phyloP scores from a whole-genome alignment of 352 stramenopile species.

The Thraustotheca clavata region DNA sequence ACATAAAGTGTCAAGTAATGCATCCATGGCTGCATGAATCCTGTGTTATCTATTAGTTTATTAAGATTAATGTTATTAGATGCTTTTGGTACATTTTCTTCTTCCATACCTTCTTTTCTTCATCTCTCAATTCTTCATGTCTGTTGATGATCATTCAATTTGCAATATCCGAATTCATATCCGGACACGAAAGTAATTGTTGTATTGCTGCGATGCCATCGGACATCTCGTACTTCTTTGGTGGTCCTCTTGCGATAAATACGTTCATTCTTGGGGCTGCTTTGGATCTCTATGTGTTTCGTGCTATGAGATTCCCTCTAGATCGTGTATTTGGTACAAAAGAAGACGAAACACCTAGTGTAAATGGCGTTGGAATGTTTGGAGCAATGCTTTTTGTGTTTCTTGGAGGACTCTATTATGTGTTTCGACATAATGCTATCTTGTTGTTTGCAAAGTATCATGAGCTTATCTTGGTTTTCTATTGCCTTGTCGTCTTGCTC shows the following conservation, averaged over 20 bases:
- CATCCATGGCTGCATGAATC: neutral
- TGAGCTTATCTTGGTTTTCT: slow-evolving; percentile 48
- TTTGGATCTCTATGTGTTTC: slow-evolving; percentile 55
- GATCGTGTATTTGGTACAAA: slow-evolving; percentile 66
- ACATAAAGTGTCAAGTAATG: slow-evolving; percentile 33
- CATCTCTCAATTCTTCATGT: too few relatives aligned
- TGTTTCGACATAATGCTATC: slow-evolving; percentile 31
- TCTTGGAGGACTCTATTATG: slow-evolving; percentile 54
- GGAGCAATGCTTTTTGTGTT: slow-evolving; percentile 29
- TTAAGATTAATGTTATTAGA: slow-evolving; percentile 1
- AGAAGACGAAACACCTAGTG: slow-evolving; percentile 44
- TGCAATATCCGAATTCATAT: too few relatives aligned
- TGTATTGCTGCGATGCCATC: slow-evolving; percentile 3
- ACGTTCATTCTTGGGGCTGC: slow-evolving; percentile 54
- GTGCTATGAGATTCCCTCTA: slow-evolving; percentile 43
- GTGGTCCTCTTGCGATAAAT: slow-evolving; percentile 57
- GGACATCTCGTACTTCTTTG: slow-evolving; percentile 57
- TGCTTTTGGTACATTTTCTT: too few relatives aligned
- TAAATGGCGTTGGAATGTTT: slow-evolving; percentile 35
- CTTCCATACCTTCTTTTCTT: too few relatives aligned
- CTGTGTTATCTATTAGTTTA: neutral
- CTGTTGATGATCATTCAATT: too few relatives aligned
- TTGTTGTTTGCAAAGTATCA: neutral
- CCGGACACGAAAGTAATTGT: too few relatives aligned
- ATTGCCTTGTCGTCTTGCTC: slow-evolving; percentile 33